These are phyloP conservation scores for Pythium myriotylum DNA, from an alignment of 352 stramenopile genomes.

Conservation along the genomic window DNA sequence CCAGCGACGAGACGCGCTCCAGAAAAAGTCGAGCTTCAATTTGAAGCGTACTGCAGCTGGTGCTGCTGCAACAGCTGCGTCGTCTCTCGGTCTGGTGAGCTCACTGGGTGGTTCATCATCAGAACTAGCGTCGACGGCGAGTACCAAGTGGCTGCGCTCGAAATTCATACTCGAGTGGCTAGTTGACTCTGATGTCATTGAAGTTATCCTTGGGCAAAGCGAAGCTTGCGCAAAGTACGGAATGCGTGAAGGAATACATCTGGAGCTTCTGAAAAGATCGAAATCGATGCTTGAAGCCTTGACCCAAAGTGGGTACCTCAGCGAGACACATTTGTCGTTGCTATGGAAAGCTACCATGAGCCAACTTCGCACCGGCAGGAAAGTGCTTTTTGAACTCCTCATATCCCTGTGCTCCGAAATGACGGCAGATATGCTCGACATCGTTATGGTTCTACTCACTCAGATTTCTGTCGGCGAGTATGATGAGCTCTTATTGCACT, in stretches of 20 bases:
- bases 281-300: constrained; percentile 74
- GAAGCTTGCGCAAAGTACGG: constrained; percentile 67
- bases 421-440: constrained; percentile 72
- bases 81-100: constrained; percentile 25
- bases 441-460: constrained; percentile 72
- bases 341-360: constrained; percentile 77
- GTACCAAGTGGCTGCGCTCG: constrained; percentile 70
- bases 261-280: constrained; percentile 83
- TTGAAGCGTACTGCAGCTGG: constrained; percentile 34
- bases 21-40: constrained; percentile 67
- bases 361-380: constrained; percentile 69
- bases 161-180: constrained; percentile 86
- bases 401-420: constrained; percentile 66
- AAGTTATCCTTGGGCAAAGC: constrained; percentile 80
- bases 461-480: constrained; percentile 74
- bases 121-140: constrained; percentile 9
- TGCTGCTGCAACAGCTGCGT: constrained; percentile 22
- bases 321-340: constrained; percentile 66
- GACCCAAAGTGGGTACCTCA: constrained; percentile 54
- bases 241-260: constrained; percentile 74
- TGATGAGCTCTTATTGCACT: constrained; percentile 76
- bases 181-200: constrained; percentile 68
- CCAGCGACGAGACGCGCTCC: constrained; percentile 58
- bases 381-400: constrained; percentile 76
- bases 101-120: constrained; percentile 19